These are phyloP conservation scores for Blastocystis sp. DNA, from an alignment of 352 stramenopile genomes.

Conservation along the genomic window DNA sequence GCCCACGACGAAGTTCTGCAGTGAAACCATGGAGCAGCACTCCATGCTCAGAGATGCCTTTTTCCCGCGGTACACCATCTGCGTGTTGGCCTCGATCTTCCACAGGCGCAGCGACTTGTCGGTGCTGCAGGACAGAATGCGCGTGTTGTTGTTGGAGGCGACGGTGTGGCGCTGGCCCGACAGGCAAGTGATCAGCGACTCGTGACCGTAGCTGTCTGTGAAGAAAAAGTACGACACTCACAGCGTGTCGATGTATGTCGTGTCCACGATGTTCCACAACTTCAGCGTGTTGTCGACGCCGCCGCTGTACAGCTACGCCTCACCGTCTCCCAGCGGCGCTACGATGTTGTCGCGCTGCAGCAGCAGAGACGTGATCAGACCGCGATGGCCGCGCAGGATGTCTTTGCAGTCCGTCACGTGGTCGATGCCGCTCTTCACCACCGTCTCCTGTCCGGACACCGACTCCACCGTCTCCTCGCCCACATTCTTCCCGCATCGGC, in stretches of 20 bases:
- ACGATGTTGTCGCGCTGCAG: constrained; percentile 58
- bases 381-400: constrained; percentile 45
- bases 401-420: constrained; percentile 56
- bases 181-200: constrained; percentile 38
- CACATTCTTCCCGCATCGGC: background rate
- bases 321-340: background rate
- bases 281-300: constrained; percentile 87
- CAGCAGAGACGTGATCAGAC: constrained; percentile 29
- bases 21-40: constrained; percentile 84
- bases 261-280: constrained; percentile 90
- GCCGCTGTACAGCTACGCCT: constrained; percentile 80
- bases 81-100: constrained; percentile 90
- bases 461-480: constrained; percentile 23
- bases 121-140: constrained; percentile 79
- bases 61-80: constrained; percentile 87
- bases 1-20: constrained; percentile 87
- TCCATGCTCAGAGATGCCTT: constrained; percentile 79
- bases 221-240: constrained; percentile 76
- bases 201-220: constrained; percentile 45
- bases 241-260: constrained; percentile 89
- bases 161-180: background rate
- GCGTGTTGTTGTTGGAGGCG: constrained; percentile 7
- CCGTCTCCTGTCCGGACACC: background rate
- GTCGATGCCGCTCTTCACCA: background rate
- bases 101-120: constrained; percentile 87